A percentile compares a stretch with the other conserved stretches of the same genome.
Conservation (phyloP, 768 basidiomycete species). For the Boletus rufocinnamomeus region DNA sequence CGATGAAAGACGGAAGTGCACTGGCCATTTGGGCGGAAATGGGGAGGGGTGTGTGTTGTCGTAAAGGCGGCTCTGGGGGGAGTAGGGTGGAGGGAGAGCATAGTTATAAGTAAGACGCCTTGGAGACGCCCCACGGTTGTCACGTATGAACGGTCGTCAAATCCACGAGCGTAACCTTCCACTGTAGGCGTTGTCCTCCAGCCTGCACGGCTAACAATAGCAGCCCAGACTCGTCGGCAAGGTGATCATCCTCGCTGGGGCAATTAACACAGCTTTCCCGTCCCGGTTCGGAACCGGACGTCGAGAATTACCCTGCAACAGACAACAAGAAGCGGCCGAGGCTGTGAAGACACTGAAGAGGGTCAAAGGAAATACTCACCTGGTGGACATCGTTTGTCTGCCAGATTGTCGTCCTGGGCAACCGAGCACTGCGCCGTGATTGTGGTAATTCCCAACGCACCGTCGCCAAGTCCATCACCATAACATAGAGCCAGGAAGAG, state of each 20-base stretch:
- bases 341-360: background rate
- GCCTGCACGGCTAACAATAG: slow-evolving; percentile 40
- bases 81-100: slow-evolving; percentile 17
- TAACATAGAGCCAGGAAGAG: background rate
- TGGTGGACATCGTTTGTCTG: background rate
- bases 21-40: slow-evolving; percentile 51
- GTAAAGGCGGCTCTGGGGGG: slow-evolving; percentile 18
- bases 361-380: background rate
- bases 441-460: slow-evolving; percentile 15
- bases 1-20: slow-evolving; percentile 82
- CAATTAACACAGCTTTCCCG: slow-evolving; percentile 23
- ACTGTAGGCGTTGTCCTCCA: slow-evolving; percentile 26
- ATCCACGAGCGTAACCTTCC: slow-evolving; percentile 29
- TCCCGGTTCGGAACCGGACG: slow-evolving; percentile 20
- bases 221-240: slow-evolving; percentile 62
- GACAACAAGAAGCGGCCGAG: background rate
- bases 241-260: slow-evolving; percentile 42
- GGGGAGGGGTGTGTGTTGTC: slow-evolving; percentile 26
- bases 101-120: slow-evolving; percentile 35
- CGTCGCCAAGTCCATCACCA: slow-evolving; percentile 17
- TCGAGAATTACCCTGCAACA: slow-evolving; percentile 4
- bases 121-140: slow-evolving; percentile 43
- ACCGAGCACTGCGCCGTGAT: slow-evolving; percentile 17
- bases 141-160: slow-evolving; percentile 37
- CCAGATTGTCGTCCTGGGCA: slow-evolving; percentile 11